phyloP scores from a whole-genome alignment of 345 rosid genomes.

The Hibiscus tridactylites region DNA sequence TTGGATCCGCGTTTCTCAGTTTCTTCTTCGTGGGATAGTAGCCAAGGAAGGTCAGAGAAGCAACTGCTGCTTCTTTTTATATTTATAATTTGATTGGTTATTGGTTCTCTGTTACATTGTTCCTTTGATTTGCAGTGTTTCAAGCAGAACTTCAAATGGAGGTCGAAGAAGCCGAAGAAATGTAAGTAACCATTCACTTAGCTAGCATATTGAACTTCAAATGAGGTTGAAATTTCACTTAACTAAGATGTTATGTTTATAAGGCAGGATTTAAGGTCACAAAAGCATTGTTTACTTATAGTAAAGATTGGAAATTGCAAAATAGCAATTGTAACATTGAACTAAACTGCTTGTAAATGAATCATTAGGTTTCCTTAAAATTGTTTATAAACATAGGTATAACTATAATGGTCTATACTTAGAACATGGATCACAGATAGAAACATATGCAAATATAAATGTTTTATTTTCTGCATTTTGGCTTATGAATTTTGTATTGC shows the following conservation, averaged over 20 bases:
- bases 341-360: background rate
- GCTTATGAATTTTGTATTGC: background rate
- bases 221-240: background rate
- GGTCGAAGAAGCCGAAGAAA: constrained; percentile 69
- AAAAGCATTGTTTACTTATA: background rate
- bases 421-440: background rate
- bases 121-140: constrained; percentile 26
- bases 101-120: background rate
- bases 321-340: background rate
- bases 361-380: background rate
- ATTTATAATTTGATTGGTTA: background rate
- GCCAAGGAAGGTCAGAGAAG: constrained; percentile 42
- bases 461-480: background rate
- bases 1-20: constrained; percentile 38
- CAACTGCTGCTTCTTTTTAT: background rate
- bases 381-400: background rate
- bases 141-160: constrained; percentile 55
- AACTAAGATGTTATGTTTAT: background rate
- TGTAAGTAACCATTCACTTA: constrained; percentile 28
- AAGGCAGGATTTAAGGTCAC: background rate
- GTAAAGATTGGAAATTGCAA: background rate
- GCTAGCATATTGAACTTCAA: background rate
- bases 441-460: background rate
- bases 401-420: background rate
- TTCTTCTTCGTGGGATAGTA: constrained; percentile 54